A percentile compares a stretch with the other conserved stretches of the same genome.
These are phyloP conservation scores for Fusarium coicis DNA, from an alignment of 2,329 filamentous ascomycete genomes.

Conservation along the genomic window DNA sequence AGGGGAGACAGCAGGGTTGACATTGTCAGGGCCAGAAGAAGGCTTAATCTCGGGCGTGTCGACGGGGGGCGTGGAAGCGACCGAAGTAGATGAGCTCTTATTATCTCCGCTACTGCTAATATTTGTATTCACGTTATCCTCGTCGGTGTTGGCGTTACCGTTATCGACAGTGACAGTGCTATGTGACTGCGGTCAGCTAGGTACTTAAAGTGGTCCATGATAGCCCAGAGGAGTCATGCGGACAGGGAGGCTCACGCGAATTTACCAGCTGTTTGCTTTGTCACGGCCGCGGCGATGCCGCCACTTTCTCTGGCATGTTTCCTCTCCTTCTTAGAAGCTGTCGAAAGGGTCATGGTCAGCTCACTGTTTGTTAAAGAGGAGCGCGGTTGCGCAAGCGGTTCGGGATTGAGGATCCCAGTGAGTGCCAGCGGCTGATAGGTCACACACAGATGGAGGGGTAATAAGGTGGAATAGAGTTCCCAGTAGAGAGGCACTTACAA, in stretches of 20 bases:
- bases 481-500: constrained; percentile 45
- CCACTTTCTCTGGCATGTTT: constrained; percentile 66
- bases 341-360: constrained; percentile 43
- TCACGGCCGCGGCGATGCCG: constrained; percentile 64
- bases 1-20: constrained; percentile 57
- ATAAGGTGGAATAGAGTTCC: constrained; percentile 15
- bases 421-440: constrained; percentile 15
- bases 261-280: constrained; percentile 62
- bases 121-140: constrained; percentile 41
- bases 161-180: constrained; percentile 34
- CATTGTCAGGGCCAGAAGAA: constrained; percentile 54
- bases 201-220: constrained; percentile 22
- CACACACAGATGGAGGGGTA: constrained; percentile 20
- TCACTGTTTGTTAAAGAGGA: constrained; percentile 16
- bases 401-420: neutral
- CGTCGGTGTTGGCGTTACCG: constrained; percentile 47
- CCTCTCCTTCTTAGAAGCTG: constrained; percentile 62
- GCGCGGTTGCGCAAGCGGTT: constrained; percentile 31
- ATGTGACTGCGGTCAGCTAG: constrained; percentile 41
- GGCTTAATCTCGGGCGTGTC: constrained; percentile 60
- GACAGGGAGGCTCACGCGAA: constrained; percentile 57
- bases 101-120: constrained; percentile 47
- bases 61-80: constrained; percentile 56
- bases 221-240: constrained; percentile 44
- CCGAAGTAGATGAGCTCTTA: constrained; percentile 53